Evolutionary conservation across 495 filamentous ascomycete species (phyloP), one percentile per base, ranked within the genome.

Genomic region (Copromyces sp.): DNA sequence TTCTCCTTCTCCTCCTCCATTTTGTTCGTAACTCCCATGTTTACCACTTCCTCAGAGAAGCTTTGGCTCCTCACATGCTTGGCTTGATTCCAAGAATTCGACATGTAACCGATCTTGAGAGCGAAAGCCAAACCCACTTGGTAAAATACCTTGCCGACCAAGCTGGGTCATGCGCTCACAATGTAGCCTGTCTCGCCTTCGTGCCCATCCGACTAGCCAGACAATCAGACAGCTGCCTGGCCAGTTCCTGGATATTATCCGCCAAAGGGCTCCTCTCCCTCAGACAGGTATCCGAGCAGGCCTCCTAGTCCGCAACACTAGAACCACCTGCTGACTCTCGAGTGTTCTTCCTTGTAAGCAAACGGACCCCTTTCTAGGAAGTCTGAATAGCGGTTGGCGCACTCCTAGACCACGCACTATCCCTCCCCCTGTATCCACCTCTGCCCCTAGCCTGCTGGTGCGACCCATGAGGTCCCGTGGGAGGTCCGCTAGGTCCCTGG

Each of bases 341-440:
- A 4, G 53, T 16, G 35, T 37, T 35, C 29, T 17, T 17, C 53
- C 29, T 65, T 5, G 1, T 65, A 17, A 65, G 53, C 53, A 65
- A 65, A 24, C 53, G 53, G 29, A 65, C 53, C 29, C 53, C 53
- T 1, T 65, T 65, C 53, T 65, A 65, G 53, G 53, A 82, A 6
- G 79, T 77, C 59, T 78, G 80, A 68, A 78, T 75, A 14, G 75
- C 74, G 3, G 75, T 40, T 9, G 75, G 5, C 32, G 71, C 70
- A 39, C 69, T 80, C 16, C 80, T 74, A 16, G 75, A 76, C 81
- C 81, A 82, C 39, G 74, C 77, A 9, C 78, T 76, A 9, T 77
- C 73, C 16, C 79, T 75, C 35, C 75, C 74, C 7, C 80, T 75
- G 40, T 78, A 82, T 8, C 77, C 72, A 14, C 80, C 80, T 14